These are phyloP conservation scores for Lachancea mirantina DNA, from an alignment of 805 yeast species.

Conservation along the genomic window DNA sequence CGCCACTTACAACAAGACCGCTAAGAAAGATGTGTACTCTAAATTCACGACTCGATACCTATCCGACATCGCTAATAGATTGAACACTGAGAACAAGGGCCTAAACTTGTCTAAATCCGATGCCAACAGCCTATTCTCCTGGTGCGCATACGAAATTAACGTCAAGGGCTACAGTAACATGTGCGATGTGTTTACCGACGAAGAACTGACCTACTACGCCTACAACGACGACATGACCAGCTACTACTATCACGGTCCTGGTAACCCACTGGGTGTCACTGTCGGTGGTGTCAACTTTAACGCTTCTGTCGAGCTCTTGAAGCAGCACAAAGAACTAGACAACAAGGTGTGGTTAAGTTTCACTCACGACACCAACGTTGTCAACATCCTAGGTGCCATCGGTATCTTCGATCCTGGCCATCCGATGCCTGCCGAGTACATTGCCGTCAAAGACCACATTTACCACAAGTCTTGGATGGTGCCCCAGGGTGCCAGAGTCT, in stretches of 20 bases:
- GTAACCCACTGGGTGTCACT: constrained; percentile 48
- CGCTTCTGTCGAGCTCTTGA: constrained; percentile 43
- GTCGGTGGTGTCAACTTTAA: constrained; percentile 56
- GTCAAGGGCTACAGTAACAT: constrained; percentile 60
- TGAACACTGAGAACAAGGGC: constrained; percentile 49
- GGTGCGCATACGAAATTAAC: constrained; percentile 73
- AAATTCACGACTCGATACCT: constrained; percentile 35
- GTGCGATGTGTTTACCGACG: constrained; percentile 60
- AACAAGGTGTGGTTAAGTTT: constrained; percentile 59
- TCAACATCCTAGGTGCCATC: constrained; percentile 55
- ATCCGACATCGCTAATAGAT: constrained; percentile 47
- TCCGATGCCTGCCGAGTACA: constrained; percentile 37
- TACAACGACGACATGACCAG: constrained; percentile 52
- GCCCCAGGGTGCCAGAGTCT: constrained; percentile 53
- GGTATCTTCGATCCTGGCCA: constrained; percentile 40
- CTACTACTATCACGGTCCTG: constrained; percentile 60
- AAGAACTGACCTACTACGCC: constrained; percentile 56
- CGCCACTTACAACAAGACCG: constrained; percentile 28
- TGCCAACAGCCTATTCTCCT: constrained; percentile 44
- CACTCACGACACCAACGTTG: constrained; percentile 67
- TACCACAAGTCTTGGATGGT: constrained; percentile 44
- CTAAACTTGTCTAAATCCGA: constrained; percentile 47
- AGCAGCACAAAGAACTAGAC: constrained; percentile 42
- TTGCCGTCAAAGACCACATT: constrained; percentile 38
- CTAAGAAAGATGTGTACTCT: constrained; percentile 12